phyloP scores from a whole-genome alignment of 495 filamentous ascomycete species.

The Aspergillus biplanus region DNA sequence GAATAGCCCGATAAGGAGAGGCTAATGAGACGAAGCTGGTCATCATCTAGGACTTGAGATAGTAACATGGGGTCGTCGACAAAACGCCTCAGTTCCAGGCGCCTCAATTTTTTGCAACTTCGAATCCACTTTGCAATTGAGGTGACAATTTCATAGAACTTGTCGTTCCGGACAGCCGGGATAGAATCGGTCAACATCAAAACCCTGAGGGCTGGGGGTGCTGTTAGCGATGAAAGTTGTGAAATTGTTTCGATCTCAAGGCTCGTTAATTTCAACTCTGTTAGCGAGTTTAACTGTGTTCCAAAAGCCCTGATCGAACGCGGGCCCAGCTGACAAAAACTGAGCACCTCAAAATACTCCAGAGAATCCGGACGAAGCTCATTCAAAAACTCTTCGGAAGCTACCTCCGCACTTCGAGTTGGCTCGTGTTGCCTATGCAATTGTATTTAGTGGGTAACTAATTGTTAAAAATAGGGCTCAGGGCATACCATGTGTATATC shows the following conservation, averaged over 20 bases:
- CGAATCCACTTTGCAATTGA: conserved; percentile 50
- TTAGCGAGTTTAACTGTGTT: conserved; percentile 59
- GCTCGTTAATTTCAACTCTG: conserved; percentile 54
- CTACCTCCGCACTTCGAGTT: conserved; percentile 47
- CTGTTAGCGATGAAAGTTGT: conserved; percentile 40
- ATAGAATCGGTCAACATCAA: conserved; percentile 54
- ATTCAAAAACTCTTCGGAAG: conserved; percentile 61
- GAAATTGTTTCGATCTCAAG: conserved; percentile 51
- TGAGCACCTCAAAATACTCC: conserved; percentile 60
- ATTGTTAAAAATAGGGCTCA: not conserved
- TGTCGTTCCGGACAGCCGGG: conserved; percentile 28
- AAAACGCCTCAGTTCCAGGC: conserved; percentile 55
- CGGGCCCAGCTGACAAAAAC: conserved; percentile 51
- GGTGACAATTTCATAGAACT: conserved; percentile 52
- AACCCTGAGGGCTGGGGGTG: conserved; percentile 55
- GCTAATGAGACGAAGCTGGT: conserved; percentile 50
- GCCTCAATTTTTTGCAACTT: conserved; percentile 56
- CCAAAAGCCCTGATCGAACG: conserved; percentile 63
- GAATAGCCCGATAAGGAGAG: conserved; percentile 54
- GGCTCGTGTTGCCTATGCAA: conserved; percentile 17
- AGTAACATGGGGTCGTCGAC: conserved; percentile 54
- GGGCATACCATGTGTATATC: conserved; percentile 55
- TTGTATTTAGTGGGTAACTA: not conserved
- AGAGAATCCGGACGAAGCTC: conserved; percentile 61
- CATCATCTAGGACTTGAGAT: conserved; percentile 54